phyloP scores from a whole-genome alignment of 331 rosid species.

The Telfairia occidentalis region DNA sequence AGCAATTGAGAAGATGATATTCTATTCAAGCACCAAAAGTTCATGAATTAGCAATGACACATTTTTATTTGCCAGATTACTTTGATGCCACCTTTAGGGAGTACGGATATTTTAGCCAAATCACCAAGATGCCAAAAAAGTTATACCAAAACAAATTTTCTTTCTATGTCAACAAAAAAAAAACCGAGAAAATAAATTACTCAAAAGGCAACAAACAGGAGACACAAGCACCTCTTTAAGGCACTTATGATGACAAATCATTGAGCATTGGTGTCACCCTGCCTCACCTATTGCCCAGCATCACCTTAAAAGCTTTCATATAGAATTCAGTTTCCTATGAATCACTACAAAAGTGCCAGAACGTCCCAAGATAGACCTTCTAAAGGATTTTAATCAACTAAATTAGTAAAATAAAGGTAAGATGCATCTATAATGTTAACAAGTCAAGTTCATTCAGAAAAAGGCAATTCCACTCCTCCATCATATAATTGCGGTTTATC shows the following conservation, averaged over 20 bases:
- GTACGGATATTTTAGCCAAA: neutral
- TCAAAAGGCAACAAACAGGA: neutral
- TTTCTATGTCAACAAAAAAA: neutral
- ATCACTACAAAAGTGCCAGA: neutral
- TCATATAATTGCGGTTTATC: neutral
- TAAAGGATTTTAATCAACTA: neutral
- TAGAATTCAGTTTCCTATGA: neutral
- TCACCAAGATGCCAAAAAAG: neutral
- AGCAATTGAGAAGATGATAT: neutral
- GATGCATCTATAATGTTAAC: neutral
- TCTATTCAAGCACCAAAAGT: neutral
- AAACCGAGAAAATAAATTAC: neutral
- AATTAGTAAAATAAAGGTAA: neutral
- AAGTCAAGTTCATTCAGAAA: neutral
- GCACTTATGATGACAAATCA: neutral
- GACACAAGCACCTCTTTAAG: neutral
- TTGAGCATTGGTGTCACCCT: neutral
- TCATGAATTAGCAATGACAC: neutral
- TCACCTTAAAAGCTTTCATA: neutral
- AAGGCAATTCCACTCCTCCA: neutral
- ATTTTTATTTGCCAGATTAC: neutral
- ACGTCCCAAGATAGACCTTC: neutral
- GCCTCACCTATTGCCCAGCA: neutral
- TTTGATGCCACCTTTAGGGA: neutral
- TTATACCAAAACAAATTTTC: neutral